These are phyloP conservation scores for Chalciporus pseudorubinellus DNA, from an alignment of 768 basidiomycete genomes.

Conservation along the genomic window DNA sequence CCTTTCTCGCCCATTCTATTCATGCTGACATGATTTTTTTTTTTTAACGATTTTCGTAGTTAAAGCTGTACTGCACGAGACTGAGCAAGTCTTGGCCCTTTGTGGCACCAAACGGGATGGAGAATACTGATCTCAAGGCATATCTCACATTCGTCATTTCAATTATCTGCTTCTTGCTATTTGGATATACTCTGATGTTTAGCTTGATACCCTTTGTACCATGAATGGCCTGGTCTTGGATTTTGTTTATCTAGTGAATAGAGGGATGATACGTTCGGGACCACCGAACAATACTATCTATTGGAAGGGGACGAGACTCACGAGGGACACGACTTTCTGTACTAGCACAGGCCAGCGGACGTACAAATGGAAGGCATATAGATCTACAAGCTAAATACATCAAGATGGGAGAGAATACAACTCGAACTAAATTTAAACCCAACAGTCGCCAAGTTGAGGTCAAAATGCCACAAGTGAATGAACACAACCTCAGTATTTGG, in stretches of 20 bases:
- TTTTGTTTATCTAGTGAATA: background rate
- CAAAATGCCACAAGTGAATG: no score
- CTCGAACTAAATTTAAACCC: background rate
- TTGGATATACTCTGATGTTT: background rate
- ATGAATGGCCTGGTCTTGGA: background rate
- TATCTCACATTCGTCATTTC: background rate
- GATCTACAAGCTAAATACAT: no score
- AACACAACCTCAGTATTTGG: background rate
- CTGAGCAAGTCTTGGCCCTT: slow-evolving; percentile 41
- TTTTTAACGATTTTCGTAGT: slow-evolving; percentile 33
- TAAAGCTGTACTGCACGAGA: slow-evolving; percentile 42
- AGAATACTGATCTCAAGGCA: slow-evolving; percentile 9
- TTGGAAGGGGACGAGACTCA: no score
- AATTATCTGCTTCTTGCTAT: background rate
- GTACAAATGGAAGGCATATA: background rate
- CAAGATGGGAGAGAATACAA: no score
- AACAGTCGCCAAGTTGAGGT: no score
- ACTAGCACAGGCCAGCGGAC: no score
- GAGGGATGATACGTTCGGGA: background rate
- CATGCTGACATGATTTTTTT: slow-evolving; percentile 8
- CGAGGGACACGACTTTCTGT: no score
- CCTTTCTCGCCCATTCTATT: background rate
- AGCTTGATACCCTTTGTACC: background rate
- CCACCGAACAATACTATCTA: background rate
- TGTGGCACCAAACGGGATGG: slow-evolving; percentile 45